Evolutionary conservation across 306 rosid species (phyloP), one percentile per base, ranked within the genome.

Genomic region (Aeschynomene evenia): DNA sequence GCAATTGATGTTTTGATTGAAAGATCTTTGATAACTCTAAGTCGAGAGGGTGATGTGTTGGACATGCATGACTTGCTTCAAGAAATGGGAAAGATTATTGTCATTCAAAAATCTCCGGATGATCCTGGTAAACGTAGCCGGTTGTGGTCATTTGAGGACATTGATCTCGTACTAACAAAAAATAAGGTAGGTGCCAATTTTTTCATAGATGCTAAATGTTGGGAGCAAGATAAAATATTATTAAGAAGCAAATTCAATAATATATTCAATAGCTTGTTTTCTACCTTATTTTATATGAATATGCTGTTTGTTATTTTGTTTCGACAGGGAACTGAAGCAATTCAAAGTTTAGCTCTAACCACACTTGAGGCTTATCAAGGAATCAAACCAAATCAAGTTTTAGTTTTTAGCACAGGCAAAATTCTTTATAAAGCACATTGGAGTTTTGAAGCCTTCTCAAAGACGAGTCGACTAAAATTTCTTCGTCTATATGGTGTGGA

Each of bases 371-470:
- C 9, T 16, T 9, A 6, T 34, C 40, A 9, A 9, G 40, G 40
- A 34, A 34, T 21, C 5, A 8, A 45, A 45, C 20, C 51, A 45
- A 45, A 9, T 45, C 51, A 45, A 5, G 15, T 12, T 45, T 9
- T 45, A 6, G 19, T 1, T 45, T 11, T 45, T 1, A 45, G 43
- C 14, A 2, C 43, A 9, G 9, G 39, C 43, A 34, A 3, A 4
- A 9, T 1, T 34, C 11, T 34, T 8, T 34, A 7, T 69, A 76
- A 52, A 12, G 70, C 53, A 28, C 10, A 0, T 9, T 74, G 76
- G 71, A 40, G 9, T 37, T 8, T 11, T 2, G 21, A 70, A 22
- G 77, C 68, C 45, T 77, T 77, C 31, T 77, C 60, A 3, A 77
- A 62, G 14, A 70, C 40, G 70, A 13, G 10, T 12, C 36, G 55